These are phyloP conservation scores for Pseudozyma hubeiensis DNA, from an alignment of 1,284 basidiomycete species.

Conservation along the genomic window DNA sequence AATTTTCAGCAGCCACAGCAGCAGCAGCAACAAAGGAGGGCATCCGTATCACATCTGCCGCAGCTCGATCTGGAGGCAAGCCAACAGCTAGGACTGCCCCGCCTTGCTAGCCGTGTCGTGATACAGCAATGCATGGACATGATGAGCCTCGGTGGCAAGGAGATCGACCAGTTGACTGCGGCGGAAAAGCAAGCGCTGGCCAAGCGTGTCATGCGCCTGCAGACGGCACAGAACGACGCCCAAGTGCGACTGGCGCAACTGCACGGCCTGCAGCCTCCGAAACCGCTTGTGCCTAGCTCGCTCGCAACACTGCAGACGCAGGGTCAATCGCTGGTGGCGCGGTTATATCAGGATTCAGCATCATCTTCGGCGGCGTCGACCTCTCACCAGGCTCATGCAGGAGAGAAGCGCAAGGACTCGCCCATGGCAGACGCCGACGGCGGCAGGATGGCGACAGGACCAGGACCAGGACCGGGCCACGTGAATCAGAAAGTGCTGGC, in stretches of 20 bases:
- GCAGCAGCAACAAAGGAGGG: slow-evolving; percentile 4
- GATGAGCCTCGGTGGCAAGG: slow-evolving; percentile 31
- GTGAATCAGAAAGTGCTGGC: neutral
- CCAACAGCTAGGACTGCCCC: slow-evolving; percentile 12
- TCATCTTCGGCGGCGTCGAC: neutral
- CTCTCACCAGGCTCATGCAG: neutral
- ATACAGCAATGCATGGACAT: slow-evolving; percentile 51
- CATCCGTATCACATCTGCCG: neutral
- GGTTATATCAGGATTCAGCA: slow-evolving; percentile 3
- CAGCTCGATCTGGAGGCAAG: slow-evolving; percentile 31
- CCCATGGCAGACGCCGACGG: slow-evolving; percentile 3
- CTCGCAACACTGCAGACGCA: neutral
- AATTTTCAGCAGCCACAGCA: slow-evolving; percentile 2
- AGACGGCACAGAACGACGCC: slow-evolving; percentile 45
- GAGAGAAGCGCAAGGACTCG: slow-evolving; percentile 18
- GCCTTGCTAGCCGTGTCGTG: slow-evolving; percentile 24
- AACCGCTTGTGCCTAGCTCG: slow-evolving; percentile 1
- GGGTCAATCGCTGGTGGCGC: slow-evolving; percentile 1
- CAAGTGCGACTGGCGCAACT: slow-evolving; percentile 34
- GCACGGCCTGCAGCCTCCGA: slow-evolving; percentile 38
- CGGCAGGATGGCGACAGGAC: neutral
- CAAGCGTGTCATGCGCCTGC: slow-evolving; percentile 28
- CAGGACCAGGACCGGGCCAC: neutral
- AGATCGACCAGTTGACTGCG: slow-evolving; percentile 12
- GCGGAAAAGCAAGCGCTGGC: slow-evolving; percentile 23